Base-by-base conservation (phyloP, 2,329 filamentous ascomycete species). In the Monosporascus sp. region DNA sequence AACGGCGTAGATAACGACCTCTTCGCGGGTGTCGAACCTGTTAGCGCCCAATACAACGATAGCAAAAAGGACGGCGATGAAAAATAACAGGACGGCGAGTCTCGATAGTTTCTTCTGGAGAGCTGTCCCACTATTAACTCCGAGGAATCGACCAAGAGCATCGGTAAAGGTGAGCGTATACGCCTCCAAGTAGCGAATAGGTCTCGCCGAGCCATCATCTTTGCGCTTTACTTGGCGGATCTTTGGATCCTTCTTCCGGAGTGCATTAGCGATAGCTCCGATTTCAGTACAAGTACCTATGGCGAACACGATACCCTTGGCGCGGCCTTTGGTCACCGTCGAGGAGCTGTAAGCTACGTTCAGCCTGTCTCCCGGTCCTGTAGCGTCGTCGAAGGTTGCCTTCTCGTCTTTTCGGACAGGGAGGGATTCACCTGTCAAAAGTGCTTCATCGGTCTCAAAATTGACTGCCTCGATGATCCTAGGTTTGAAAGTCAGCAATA, bases 11-110 rank as follows among this genome's bases (percentile, higher is more conserved):
- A 84, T 86, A 59, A 87, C 82, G 55, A 87, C 82, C 59, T 86
- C 81, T 27, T 76, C 74, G 35, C 74, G 70, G 37, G 69, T 67
- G n/a, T 73, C 68, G 65, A 82, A 84, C 1, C 76, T 61, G 67
- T 87, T 88, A 51, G 85, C 81, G 7, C 75, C 85, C 46, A 88
- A 77, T 39, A 88, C 85, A 60, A 89, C 82, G 59, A 89, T 80
- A 8, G 85, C 85, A 56, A 85, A 86, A 25, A 89, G 62, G 14
- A 89, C 79, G 2, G 86, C 86, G 50, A 87, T 79, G 31, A 74
- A 77, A 63, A 89, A 88, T 2, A 89, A 77, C 2, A 86, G 67
- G 18, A 88, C 74, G 22, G 86, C 86, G 49, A 89, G 77, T 65
- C 82, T 81, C 48, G 85, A 86, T 17, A 89, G 74, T 63, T 86